Evolutionary conservation across 257 asterid species (phyloP), one percentile per base, ranked within the genome.

Genomic region (Jacaranda mimosifolia): DNA sequence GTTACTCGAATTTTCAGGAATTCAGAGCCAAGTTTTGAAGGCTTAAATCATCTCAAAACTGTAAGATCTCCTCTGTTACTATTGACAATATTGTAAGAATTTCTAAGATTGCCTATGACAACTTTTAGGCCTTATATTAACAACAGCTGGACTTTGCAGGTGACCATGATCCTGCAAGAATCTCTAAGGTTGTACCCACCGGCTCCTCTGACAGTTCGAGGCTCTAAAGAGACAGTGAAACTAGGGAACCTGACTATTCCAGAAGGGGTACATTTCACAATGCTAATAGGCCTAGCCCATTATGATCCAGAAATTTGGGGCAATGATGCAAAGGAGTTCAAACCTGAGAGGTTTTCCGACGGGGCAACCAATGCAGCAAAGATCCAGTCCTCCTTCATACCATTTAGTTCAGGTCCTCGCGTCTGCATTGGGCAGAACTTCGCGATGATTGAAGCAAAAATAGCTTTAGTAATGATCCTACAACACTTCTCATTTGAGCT

Each of bases 181-280:
- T 79, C 70, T 10, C 64, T 79, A 9, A 73, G 86, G 74, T 10
- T 85, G 51, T 85, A 79, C 42, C 74, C 86, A 3, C 89, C 86
- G 3, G 76, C 5, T 3, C 49, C 73, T 7, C 1, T 72, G 39
- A 11, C 17, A 0, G 10, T 39, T 13, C 77, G 85, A 3, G 17
- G 3, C 4, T 14, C 77, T 3, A 73, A 60, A 15, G 7, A 68
- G 74, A n/a, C n/a, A 72, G 81, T 51, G 40, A 74, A 82, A 43
- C 19, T 85, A 5, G 74, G 83, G 55, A 6, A 56, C 43, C 11
- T 74, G 32, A 73, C 70, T 0, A 5, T 82, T 3, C 86, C 82
- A 11, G 66, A 46, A 4, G 85, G 82, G 38, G 68, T 75, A 12
- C 43, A 73, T 5, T n/a, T 85, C 21, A 6, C 53, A 0, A 12